phyloP scores from a whole-genome alignment of 139 green algal species.

The Chlorella vulgaris region DNA sequence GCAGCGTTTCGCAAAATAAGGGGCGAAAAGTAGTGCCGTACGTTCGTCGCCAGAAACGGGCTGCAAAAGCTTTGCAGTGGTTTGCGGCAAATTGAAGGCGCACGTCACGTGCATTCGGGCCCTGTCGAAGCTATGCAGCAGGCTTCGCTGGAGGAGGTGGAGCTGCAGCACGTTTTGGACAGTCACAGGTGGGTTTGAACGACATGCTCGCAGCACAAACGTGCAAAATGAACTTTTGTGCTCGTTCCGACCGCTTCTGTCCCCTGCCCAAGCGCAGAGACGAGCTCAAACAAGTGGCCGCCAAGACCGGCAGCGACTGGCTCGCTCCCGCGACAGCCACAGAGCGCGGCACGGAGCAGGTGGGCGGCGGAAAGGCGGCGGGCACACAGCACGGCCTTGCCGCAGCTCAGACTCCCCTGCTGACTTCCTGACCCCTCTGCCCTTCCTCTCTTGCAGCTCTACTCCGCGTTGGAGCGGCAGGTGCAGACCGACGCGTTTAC shows the following conservation, averaged over 20 bases:
- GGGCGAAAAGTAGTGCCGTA: not conserved
- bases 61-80: not conserved
- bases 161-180: conserved; percentile 44
- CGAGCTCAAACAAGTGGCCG: conserved; percentile 12
- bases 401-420: not conserved
- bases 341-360: conserved; percentile 40
- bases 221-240: not conserved
- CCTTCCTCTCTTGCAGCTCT: not conserved
- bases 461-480: conserved; percentile 14
- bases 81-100: not conserved
- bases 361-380: not conserved
- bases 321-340: conserved; percentile 8
- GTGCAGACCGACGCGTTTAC: conserved; percentile 35
- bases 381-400: not conserved
- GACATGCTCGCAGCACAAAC: not conserved
- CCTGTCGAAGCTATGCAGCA: not conserved
- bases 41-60: not conserved
- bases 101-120: not conserved
- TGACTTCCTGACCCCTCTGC: not conserved
- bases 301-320: not conserved
- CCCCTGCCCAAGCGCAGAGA: not conserved
- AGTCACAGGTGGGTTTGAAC: conserved; percentile 15
- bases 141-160: not conserved
- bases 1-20: not conserved
- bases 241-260: not conserved